Base-by-base conservation (phyloP, 495 filamentous ascomycete species). In the Aspergillus ellipticus region DNA sequence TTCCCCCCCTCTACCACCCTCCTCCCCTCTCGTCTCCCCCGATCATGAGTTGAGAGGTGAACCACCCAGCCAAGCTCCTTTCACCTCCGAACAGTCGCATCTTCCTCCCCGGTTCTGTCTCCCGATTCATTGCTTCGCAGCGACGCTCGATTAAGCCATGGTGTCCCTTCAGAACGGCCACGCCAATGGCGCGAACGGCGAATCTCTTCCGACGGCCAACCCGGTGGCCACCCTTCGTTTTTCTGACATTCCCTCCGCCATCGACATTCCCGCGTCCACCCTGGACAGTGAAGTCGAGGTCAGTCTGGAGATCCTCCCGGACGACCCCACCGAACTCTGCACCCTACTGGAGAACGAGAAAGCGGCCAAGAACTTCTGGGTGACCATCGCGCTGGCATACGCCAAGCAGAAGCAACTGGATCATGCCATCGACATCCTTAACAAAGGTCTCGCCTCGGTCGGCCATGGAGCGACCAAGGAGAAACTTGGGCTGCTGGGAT, bases 271-370 rank as follows among this genome's bases (percentile, higher is more conserved):
- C 49, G 88, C 96, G 47, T 86, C 86, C 43, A 85, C 77, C 33
- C 88, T 87, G 57, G 85, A 86, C 65, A 89, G 88, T 56, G 90
- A 90, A 60, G 93, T 98, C 71, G 93, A 97, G 73, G 89, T 98
- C 58, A 88, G 92, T 68, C 83, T 97, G 24, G 85, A 92, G 65
- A 88, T 88, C 42, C 86, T 97, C 35, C 84, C 90, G 37, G 95
- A 97, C 63, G 94, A 98, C 62, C 93, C 93, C 2, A 96, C 91
- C 33, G 94, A 98, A 72, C 80, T 98, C 9, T 97, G 94, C 73
- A 90, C 88, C 2, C 78, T 97, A 37, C 81, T 98, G 51, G 94
- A 97, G 69, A 94, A 92, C 57, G 94, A 97, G 67, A 83, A 85
- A 55, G 90, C 90, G 3, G 87, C 87, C 17, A 86, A 91, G 58